These are phyloP conservation scores for Entoloma clypeatum DNA, from an alignment of 1,284 basidiomycete genomes.

Conservation along the genomic window DNA sequence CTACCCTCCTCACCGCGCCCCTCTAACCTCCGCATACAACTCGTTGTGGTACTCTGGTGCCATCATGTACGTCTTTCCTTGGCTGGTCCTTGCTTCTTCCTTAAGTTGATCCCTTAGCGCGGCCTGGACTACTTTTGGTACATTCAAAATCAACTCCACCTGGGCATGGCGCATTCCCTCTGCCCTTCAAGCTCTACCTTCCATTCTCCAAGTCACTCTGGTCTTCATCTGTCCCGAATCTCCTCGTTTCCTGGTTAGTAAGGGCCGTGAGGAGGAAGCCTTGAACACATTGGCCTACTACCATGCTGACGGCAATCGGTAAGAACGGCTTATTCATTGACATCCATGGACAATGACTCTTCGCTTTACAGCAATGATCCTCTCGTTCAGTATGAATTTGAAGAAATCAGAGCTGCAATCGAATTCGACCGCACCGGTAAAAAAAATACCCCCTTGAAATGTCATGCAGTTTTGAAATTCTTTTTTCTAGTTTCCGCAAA, in stretches of 20 bases:
- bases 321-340: constrained; percentile 7
- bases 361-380: constrained; percentile 47
- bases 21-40: constrained; percentile 70
- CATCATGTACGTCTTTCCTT: constrained; percentile 48
- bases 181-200: constrained; percentile 59
- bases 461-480: not conserved
- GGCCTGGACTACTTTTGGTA: constrained; percentile 74
- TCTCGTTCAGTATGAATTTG: constrained; percentile 68
- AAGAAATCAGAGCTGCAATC: constrained; percentile 75
- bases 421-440: constrained; percentile 49
- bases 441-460: not conserved
- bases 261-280: constrained; percentile 60
- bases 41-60: constrained; percentile 79
- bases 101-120: constrained; percentile 38
- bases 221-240: constrained; percentile 67
- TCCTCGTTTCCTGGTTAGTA: constrained; percentile 66
- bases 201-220: constrained; percentile 56
- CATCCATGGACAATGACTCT: not conserved
- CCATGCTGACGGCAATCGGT: constrained; percentile 66
- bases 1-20: constrained; percentile 73
- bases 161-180: constrained; percentile 80
- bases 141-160: constrained; percentile 56
- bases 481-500: constrained; percentile 39
- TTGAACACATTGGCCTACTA: constrained; percentile 65
- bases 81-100: constrained; percentile 10